A percentile compares a stretch with the other conserved stretches of the same genome.
These are phyloP conservation scores for Hirsutella thompsonii DNA, from an alignment of 2,329 filamentous ascomycete species.

Conservation along the genomic window DNA sequence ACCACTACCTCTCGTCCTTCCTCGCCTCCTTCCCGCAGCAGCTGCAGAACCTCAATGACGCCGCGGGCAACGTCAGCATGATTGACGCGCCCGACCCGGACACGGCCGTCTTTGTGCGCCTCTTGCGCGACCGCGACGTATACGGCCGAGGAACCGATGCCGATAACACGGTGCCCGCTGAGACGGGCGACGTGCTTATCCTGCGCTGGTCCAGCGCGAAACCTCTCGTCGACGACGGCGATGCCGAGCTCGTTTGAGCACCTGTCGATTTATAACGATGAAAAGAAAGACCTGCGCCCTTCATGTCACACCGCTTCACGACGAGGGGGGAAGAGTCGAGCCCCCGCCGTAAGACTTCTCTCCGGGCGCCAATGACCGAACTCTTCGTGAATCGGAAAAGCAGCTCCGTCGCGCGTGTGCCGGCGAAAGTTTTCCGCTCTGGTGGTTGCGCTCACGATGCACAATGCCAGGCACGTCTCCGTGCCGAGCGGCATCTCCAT, in stretches of 20 bases:
- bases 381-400: no score
- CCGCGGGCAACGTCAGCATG: constrained; percentile 82
- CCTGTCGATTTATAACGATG: no score
- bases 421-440: no score
- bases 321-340: no score
- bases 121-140: constrained; percentile 48
- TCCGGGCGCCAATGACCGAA: no score
- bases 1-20: constrained; percentile 79
- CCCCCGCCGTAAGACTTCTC: no score
- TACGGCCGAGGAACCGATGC: constrained; percentile 49
- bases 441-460: no score
- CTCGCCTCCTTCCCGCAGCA: constrained; percentile 66
- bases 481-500: no score
- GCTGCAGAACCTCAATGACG: constrained; percentile 80
- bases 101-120: constrained; percentile 70
- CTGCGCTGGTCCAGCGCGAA: constrained; percentile 66
- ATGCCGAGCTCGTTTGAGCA: constrained; percentile 44
- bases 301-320: no score
- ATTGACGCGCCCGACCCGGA: constrained; percentile 76
- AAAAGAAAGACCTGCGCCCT: no score
- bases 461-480: no score
- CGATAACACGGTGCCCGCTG: constrained; percentile 45
- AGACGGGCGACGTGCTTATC: constrained; percentile 53
- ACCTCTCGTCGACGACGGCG: constrained; percentile 36
- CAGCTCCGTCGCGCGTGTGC: no score